These are phyloP conservation scores for Tricholoma flavovirens DNA, from an alignment of 768 basidiomycete species.

Conservation along the genomic window DNA sequence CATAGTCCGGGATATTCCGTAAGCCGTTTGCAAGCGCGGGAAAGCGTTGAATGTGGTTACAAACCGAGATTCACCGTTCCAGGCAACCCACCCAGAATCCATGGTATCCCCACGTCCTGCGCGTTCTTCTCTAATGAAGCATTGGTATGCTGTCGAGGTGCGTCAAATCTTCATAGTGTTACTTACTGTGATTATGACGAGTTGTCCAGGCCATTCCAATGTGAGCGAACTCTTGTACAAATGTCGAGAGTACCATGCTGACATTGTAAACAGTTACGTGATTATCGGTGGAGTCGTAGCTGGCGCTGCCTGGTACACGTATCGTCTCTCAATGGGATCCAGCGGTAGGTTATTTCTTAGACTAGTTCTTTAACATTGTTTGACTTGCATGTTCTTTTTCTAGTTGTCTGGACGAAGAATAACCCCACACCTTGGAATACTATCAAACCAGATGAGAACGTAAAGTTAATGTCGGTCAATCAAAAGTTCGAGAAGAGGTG, in stretches of 20 bases:
- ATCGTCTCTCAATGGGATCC: conserved; percentile 58
- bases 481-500: conserved; percentile 74
- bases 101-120: conserved; percentile 10
- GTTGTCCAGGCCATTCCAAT: conserved; percentile 43
- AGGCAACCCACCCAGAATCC: conserved; percentile 9
- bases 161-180: conserved; percentile 15
- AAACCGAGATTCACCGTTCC: not conserved
- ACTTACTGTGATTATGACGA: conserved; percentile 3
- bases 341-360: conserved; percentile 34
- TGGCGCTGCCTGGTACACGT: conserved; percentile 66
- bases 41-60: conserved; percentile 14
- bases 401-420: conserved; percentile 51
- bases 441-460: conserved; percentile 68
- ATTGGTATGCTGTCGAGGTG: conserved; percentile 76
- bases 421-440: conserved; percentile 92
- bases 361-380: not conserved
- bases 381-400: not conserved
- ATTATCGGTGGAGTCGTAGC: conserved; percentile 44
- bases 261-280: conserved; percentile 33
- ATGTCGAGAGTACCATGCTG: conserved; percentile 7
- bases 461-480: conserved; percentile 63
- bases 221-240: conserved; percentile 25
- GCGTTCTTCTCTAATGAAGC: conserved; percentile 43
- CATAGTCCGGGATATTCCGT: conserved; percentile 27
- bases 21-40: conserved; percentile 18